Evolutionary conservation across 2,329 filamentous ascomycete genomes (phyloP), one percentile per base, ranked within the genome.

Genomic region (Chrysoporthe austroafricana): DNA sequence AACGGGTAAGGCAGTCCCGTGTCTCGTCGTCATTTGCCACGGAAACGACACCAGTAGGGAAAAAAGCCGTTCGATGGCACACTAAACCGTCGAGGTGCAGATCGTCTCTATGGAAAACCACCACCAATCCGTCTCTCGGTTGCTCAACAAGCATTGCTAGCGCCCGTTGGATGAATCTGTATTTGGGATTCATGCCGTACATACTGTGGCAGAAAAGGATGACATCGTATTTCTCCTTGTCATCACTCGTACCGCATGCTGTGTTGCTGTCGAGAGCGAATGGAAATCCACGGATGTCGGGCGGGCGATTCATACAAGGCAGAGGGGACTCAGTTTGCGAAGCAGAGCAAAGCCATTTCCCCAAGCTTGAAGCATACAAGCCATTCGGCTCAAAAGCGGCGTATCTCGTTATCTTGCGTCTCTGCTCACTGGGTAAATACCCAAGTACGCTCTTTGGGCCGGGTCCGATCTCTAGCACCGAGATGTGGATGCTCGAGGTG

Each of bases 171-270:
- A 90, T 81, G 68, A 79, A 81, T 1, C 16, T 73, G n/a, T 70
- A 72, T 70, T 86, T 84, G 2, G 80, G 79, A 0, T 78, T 79
- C 83, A 90, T 85, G 68, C 85, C 86, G 70, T 90, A 89, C 82
- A 90, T 83, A 77, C 88, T 88, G 73, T 90, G 87, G 71, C 86
- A 90, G 75, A 90, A 88, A 4, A 90, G 72, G 21, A 90, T 74
- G 52, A 89, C 14, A 70, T 90, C 82, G 72, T 82, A 90, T 68
- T 77, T 81, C 32, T 80, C 74, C 43, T 76, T 71, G 0, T 62
- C 43, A 64, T 74, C 70, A 43, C 52, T 71, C 13, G 64, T 73
- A 62, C 62, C 70, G 50, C 57, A 70, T 14, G n/a, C 65, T 59
- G n/a, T 71, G 34, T 74, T 71, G 54, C 69, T 71, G 8, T 80